Percentiles rank a stretch among this genome's conserved stretches.
These are phyloP conservation scores for Aspergillus sp. DNA, from an alignment of 2,329 filamentous ascomycete genomes.

Conservation along the genomic window DNA sequence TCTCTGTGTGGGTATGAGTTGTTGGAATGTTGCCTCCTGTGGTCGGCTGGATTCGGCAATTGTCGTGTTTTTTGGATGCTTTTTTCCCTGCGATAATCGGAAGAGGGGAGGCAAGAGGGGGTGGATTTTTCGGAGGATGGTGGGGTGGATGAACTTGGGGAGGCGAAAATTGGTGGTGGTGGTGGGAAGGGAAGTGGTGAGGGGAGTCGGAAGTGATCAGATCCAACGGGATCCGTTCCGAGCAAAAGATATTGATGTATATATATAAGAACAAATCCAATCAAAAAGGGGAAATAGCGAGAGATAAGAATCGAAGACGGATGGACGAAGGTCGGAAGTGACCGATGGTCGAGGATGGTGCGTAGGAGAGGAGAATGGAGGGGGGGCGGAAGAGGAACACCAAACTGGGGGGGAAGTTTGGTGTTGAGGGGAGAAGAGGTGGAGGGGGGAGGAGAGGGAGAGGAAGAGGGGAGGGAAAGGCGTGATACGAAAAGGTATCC, in stretches of 20 bases:
- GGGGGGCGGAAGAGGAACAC: background rate
- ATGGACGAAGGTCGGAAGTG: background rate
- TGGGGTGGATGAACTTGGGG: background rate
- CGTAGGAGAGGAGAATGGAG: background rate
- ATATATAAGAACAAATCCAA: background rate
- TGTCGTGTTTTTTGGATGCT: background rate
- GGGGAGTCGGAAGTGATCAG: too few species aligned
- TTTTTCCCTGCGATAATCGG: background rate
- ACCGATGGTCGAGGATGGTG: background rate
- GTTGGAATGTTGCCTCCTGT: background rate
- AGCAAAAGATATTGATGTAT: background rate
- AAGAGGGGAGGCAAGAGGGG: background rate
- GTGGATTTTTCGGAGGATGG: background rate
- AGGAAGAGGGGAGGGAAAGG: background rate
- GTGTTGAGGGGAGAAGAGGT: constrained; percentile 2
- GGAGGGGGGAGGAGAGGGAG: constrained; percentile 1
- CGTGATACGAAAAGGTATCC: constrained; percentile 3
- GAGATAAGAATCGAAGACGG: constrained; percentile 1
- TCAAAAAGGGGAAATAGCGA: constrained; percentile 1
- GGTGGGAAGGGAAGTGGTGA: background rate
- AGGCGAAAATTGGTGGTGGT: background rate
- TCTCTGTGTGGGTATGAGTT: background rate
- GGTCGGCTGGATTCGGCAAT: background rate
- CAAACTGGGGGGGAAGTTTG: constrained; percentile 3
- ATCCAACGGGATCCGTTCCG: too few species aligned